A percentile compares a stretch with the other conserved stretches of the same genome.
Conservation (phyloP, 2,329 filamentous ascomycete genomes). For the Hypomyces perniciosus region DNA sequence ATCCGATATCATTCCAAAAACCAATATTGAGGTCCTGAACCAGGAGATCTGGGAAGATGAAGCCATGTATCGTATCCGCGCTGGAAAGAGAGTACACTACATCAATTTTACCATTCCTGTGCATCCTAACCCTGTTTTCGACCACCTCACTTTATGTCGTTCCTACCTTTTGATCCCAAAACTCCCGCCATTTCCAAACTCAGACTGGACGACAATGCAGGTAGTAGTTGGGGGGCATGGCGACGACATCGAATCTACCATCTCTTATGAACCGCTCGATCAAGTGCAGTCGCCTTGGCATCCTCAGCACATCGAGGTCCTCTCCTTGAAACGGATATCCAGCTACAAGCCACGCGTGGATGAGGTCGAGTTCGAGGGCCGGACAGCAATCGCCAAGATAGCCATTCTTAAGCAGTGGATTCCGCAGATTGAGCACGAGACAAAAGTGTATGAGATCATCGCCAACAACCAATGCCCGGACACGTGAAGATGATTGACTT, state of each 20-base stretch:
- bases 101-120: background rate
- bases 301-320: conserved; percentile 7
- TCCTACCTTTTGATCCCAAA: conserved; percentile 10
- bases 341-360: conserved; percentile 2
- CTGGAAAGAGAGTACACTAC: conserved; percentile 1
- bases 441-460: conserved; percentile 1
- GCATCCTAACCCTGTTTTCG: conserved; percentile 1
- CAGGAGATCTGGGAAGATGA: background rate
- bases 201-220: conserved; percentile 4
- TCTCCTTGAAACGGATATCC: conserved; percentile 1
- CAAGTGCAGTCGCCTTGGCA: conserved; percentile 7
- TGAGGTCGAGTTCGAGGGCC: conserved; percentile 9
- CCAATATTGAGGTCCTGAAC: background rate
- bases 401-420: conserved; percentile 7
- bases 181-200: conserved; percentile 3
- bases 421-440: conserved; percentile 1
- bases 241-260: background rate
- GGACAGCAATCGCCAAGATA: conserved; percentile 1
- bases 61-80: background rate
- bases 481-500: conserved; percentile 15
- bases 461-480: background rate
- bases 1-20: background rate
- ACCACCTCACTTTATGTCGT: conserved; percentile 4
- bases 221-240: background rate
- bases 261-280: conserved; percentile 3